A percentile compares a stretch with the other conserved stretches of the same genome.
Evolutionary conservation across 441 rosid species (phyloP).

Genomic region (Raphanus hybrid): DNA sequence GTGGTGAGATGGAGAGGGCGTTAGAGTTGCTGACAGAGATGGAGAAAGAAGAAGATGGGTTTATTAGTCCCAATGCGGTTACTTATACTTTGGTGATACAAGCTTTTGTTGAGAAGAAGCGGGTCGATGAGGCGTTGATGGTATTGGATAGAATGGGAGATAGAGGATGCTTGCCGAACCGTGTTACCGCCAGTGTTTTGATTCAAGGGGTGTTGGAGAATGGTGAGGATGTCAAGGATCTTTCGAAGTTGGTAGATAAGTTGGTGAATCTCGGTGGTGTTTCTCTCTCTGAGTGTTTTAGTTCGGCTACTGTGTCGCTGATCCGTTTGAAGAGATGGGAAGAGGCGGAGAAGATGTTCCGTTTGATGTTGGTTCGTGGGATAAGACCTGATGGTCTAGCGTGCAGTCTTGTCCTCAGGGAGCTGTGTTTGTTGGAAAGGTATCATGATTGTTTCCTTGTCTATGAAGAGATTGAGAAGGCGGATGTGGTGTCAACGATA

Average conservation of each 20-base stretch:
- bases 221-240: slow-evolving; percentile 53
- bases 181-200: slow-evolving; percentile 67
- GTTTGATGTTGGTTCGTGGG: slow-evolving; percentile 52
- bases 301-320: slow-evolving; percentile 62
- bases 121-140: slow-evolving; percentile 57
- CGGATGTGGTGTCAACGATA: slow-evolving; percentile 48
- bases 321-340: slow-evolving; percentile 51
- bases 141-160: slow-evolving; percentile 75
- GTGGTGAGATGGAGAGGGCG: slow-evolving; percentile 58
- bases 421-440: slow-evolving; percentile 57
- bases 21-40: slow-evolving; percentile 64
- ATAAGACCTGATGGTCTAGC: slow-evolving; percentile 70
- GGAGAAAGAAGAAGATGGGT: slow-evolving; percentile 68
- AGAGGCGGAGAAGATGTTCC: slow-evolving; percentile 68
- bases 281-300: slow-evolving; percentile 66
- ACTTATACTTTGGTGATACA: slow-evolving; percentile 75
- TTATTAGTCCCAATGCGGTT: slow-evolving; percentile 55
- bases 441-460: slow-evolving; percentile 63
- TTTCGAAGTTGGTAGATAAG: slow-evolving; percentile 60
- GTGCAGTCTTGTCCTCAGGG: slow-evolving; percentile 65
- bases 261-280: slow-evolving; percentile 56
- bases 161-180: slow-evolving; percentile 64
- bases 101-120: slow-evolving; percentile 60
- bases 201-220: slow-evolving; percentile 59
- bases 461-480: slow-evolving; percentile 56